Evolutionary conservation across 192 early-diverging fungal species (phyloP).

Genomic region (Coemansia sp.): DNA sequence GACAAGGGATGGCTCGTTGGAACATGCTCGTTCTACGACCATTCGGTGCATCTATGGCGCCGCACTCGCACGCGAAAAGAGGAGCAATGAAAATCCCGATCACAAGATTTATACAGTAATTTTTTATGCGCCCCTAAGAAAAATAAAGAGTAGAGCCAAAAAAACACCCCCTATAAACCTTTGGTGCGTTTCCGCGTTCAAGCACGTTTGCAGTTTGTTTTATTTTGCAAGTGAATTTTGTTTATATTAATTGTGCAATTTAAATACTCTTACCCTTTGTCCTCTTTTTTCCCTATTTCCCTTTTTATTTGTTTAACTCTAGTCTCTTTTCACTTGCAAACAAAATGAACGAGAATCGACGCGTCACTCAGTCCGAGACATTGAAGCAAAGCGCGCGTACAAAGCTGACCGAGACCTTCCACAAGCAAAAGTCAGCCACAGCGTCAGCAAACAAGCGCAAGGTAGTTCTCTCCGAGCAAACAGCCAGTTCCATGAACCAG

Average conservation of each 20-base stretch:
- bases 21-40: constrained; percentile 83
- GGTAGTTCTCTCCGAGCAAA: constrained; percentile 28
- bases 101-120: neutral
- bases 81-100: neutral
- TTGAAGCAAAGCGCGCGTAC: constrained; percentile 22
- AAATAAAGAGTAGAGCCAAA: constrained; percentile 2
- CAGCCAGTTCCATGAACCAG: constrained; percentile 34
- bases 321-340: neutral
- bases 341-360: constrained; percentile 38
- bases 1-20: constrained; percentile 53
- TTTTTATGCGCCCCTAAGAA: neutral
- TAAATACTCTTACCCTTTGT: neutral
- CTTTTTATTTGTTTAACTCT: neutral
- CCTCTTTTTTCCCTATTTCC: neutral
- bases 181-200: neutral
- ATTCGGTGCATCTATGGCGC: constrained; percentile 69
- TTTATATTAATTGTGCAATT: constrained; percentile 5
- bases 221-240: neutral
- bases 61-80: neutral
- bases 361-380: constrained; percentile 17
- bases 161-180: neutral
- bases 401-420: constrained; percentile 29
- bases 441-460: constrained; percentile 31
- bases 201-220: neutral
- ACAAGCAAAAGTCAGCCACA: constrained; percentile 33